These are phyloP conservation scores for Globisporangium recalcitrans DNA, from an alignment of 352 stramenopile genomes.

Conservation along the genomic window DNA sequence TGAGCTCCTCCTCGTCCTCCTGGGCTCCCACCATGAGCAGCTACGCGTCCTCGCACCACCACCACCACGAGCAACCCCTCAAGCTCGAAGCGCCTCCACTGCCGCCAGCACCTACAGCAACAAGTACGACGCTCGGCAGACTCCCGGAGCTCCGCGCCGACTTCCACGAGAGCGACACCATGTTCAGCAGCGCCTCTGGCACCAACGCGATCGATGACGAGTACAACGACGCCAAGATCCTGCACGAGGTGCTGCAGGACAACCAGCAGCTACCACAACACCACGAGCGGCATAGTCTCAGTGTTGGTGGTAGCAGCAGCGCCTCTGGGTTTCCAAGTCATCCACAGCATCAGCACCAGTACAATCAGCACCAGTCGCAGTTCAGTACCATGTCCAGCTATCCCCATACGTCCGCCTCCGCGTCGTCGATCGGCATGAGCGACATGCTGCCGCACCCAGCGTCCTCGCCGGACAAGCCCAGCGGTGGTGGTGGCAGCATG, in stretches of 20 bases:
- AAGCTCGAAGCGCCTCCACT: not conserved
- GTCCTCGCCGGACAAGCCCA: not conserved
- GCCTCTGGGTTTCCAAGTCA: not conserved
- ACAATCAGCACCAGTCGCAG: not conserved
- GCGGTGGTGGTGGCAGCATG: not conserved
- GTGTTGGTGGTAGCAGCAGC: not conserved
- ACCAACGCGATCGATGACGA: constrained; percentile 5
- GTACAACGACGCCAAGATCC: constrained; percentile 16
- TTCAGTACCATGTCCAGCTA: not conserved
- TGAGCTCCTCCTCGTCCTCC: not conserved
- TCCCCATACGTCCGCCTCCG: not conserved
- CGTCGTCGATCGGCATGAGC: not conserved
- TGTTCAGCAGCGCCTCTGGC: not conserved
- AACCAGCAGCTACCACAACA: constrained; percentile 2
- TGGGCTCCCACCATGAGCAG: not conserved
- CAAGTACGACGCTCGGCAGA: not conserved
- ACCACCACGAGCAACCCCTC: not conserved
- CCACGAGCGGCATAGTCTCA: not conserved
- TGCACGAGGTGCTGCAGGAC: constrained; percentile 17
- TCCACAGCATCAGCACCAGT: not conserved
- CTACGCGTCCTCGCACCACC: not conserved
- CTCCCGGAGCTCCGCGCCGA: constrained; percentile 1
- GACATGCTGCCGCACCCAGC: not conserved
- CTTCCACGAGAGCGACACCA: not conserved
- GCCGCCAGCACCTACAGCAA: not conserved